A percentile compares a stretch with the other conserved stretches of the same genome.
phyloP scores from a whole-genome alignment of 345 rosid genomes.

The Linum lewisii region DNA sequence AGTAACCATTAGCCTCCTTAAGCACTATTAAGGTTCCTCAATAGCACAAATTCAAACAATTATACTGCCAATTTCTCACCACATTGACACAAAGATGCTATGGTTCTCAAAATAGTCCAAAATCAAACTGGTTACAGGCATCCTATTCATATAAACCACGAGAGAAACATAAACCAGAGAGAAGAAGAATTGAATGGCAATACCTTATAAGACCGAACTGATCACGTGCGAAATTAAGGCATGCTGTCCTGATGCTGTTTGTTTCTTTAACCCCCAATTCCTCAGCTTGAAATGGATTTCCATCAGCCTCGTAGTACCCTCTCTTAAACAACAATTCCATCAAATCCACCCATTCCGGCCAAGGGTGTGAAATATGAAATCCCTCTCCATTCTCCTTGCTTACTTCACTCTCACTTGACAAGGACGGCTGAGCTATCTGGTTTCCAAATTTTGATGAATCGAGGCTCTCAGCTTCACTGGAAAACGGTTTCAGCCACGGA shows the following conservation, averaged over 20 bases:
- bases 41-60: background rate
- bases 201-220: slow-evolving; percentile 57
- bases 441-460: slow-evolving; percentile 18
- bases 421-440: slow-evolving; percentile 9
- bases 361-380: slow-evolving; percentile 48
- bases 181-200: background rate
- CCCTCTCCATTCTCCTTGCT: slow-evolving; percentile 9
- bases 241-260: slow-evolving; percentile 60
- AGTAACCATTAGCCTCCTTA: too few relatives aligned
- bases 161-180: background rate
- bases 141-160: background rate
- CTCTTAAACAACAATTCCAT: slow-evolving; percentile 46
- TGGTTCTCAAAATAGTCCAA: background rate
- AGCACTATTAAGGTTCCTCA: background rate
- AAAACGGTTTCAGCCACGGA: background rate
- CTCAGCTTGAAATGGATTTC: slow-evolving; percentile 29
- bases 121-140: slow-evolving; percentile 15
- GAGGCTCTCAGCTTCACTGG: background rate
- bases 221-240: slow-evolving; percentile 75
- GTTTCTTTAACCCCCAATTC: slow-evolving; percentile 40
- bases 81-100: background rate
- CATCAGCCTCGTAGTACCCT: slow-evolving; percentile 45
- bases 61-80: background rate
- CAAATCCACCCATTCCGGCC: slow-evolving; percentile 77
- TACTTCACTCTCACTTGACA: background rate